Percentiles rank a stretch among this genome's conserved stretches.
phyloP scores from a whole-genome alignment of 1,284 basidiomycete species.

The Melampsora abietis-canadensis region DNA sequence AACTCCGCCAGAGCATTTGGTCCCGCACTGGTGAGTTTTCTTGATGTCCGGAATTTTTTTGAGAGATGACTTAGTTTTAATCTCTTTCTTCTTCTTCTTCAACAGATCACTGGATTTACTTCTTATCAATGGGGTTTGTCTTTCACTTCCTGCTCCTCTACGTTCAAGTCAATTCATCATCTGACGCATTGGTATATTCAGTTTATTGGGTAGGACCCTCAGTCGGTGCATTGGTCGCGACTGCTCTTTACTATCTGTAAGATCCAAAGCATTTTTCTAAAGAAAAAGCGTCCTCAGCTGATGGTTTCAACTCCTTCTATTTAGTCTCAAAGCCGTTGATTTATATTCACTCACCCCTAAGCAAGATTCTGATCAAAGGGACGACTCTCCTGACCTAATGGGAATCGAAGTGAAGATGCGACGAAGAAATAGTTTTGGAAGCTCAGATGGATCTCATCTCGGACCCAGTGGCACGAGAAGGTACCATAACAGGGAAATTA shows the following conservation, averaged over 20 bases:
- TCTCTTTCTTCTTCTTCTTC: background rate
- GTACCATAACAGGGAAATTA: no score
- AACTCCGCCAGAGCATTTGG: constrained; percentile 45
- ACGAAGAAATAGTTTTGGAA: constrained; percentile 9
- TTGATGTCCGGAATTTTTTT: background rate
- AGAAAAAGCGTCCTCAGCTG: no score
- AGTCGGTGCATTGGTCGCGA: background rate
- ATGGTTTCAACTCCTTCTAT: no score
- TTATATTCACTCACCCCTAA: constrained; percentile 22
- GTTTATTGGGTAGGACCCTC: constrained; percentile 8
- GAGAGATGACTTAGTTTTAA: background rate
- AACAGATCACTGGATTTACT: constrained; percentile 8
- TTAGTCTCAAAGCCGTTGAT: constrained; percentile 30
- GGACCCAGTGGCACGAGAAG: no score
- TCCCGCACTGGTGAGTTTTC: constrained; percentile 40
- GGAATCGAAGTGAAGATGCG: constrained; percentile 41
- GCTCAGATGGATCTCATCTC: no score
- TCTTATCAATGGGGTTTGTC: constrained; percentile 4
- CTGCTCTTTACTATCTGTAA: background rate
- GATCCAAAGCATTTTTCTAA: no score
- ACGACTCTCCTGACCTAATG: constrained; percentile 27
- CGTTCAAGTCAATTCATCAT: background rate
- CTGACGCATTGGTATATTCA: background rate
- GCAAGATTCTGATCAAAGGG: constrained; percentile 25
- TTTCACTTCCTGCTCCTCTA: background rate